These are phyloP conservation scores for Tillandsia fasciculata DNA, from an alignment of 176 grass and related monocot genomes.

Conservation along the genomic window DNA sequence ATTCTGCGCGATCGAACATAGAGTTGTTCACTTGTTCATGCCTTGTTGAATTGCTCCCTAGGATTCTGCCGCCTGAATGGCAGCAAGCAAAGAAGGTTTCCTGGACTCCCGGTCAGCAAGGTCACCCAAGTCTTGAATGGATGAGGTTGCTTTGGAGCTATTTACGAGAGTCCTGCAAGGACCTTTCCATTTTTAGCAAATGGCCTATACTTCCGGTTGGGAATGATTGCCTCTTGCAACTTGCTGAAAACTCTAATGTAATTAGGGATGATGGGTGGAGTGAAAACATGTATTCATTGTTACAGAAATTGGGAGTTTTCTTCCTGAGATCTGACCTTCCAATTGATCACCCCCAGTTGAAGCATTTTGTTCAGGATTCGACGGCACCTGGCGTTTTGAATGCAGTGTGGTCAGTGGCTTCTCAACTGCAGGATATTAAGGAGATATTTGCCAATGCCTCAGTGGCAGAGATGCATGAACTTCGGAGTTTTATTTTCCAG, in stretches of 20 bases:
- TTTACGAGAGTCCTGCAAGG: constrained; percentile 57
- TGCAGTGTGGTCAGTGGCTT: constrained; percentile 59
- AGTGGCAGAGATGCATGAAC: constrained; percentile 78
- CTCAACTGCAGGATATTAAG: constrained; percentile 43
- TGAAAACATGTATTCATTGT: constrained; percentile 84
- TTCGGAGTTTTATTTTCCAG: constrained; percentile 87
- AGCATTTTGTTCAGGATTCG: constrained; percentile 68
- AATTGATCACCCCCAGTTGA: constrained; percentile 78
- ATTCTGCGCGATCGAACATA: constrained; percentile 54
- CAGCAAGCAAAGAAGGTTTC: constrained; percentile 56
- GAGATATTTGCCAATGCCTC: constrained; percentile 44
- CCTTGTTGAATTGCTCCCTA: constrained; percentile 73
- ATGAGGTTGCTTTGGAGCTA: constrained; percentile 76
- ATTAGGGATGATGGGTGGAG: constrained; percentile 92
- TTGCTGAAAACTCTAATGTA: constrained; percentile 76
- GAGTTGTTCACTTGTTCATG: constrained; percentile 62
- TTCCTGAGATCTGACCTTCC: constrained; percentile 66
- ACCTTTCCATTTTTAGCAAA: constrained; percentile 76
- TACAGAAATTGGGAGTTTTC: constrained; percentile 79
- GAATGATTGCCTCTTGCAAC: constrained; percentile 65
- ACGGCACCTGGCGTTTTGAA: constrained; percentile 83
- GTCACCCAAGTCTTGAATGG: constrained; percentile 82
- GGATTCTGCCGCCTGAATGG: constrained; percentile 92
- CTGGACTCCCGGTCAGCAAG: constrained; percentile 68
- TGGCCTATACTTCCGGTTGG: constrained; percentile 86